phyloP scores from a whole-genome alignment of 768 basidiomycete genomes.

The Naganishia onofrii region DNA sequence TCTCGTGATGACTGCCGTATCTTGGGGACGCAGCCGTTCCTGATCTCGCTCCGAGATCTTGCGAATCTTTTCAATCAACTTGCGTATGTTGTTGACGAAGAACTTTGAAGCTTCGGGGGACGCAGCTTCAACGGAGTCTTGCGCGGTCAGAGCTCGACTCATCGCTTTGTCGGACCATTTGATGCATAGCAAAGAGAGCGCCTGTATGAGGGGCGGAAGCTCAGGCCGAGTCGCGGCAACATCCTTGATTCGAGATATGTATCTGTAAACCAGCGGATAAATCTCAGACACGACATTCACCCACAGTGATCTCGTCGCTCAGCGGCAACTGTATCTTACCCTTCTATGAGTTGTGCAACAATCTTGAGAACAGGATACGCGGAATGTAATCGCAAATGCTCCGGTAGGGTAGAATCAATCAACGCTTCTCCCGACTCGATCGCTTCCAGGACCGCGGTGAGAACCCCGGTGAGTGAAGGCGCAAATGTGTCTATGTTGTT shows the following conservation, averaged over 20 bases:
- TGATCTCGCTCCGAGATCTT: background rate
- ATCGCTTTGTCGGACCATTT: background rate
- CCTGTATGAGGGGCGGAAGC: background rate
- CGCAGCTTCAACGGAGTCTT: background rate
- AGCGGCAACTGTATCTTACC: background rate
- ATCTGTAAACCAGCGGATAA: background rate
- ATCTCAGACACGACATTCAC: background rate
- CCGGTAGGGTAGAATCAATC: background rate
- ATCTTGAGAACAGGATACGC: background rate
- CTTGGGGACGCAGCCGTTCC: background rate
- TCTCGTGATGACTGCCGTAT: background rate
- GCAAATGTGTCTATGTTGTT: background rate
- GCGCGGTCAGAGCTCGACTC: background rate
- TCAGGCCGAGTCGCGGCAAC: background rate
- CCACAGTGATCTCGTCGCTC: background rate
- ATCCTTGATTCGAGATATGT: background rate
- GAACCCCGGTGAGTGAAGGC: background rate
- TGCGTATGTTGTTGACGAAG: background rate
- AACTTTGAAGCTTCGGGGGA: background rate
- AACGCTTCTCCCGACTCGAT: background rate
- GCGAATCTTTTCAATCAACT: background rate
- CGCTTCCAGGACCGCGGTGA: background rate
- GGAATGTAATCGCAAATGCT: background rate
- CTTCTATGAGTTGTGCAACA: background rate
- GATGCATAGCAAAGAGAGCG: background rate